These are phyloP conservation scores for Brassica cretica DNA, from an alignment of 345 rosid genomes.

Conservation along the genomic window DNA sequence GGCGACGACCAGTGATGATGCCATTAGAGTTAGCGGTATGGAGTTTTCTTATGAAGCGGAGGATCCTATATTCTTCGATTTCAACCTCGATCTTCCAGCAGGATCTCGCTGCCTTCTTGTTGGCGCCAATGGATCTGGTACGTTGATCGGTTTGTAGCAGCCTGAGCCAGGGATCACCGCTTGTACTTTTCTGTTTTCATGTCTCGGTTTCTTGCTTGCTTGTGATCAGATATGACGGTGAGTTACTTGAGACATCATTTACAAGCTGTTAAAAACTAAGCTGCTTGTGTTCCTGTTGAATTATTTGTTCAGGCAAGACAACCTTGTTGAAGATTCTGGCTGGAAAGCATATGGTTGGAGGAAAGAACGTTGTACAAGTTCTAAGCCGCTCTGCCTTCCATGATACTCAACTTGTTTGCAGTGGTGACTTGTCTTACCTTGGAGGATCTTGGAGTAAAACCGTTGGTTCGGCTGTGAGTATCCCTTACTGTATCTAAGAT, in stretches of 20 bases:
- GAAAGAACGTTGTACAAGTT: constrained; percentile 75
- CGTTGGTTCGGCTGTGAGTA: constrained; percentile 81
- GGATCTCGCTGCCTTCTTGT: constrained; percentile 92
- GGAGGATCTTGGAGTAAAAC: constrained; percentile 98
- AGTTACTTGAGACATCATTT: background rate
- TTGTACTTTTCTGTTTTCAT: background rate
- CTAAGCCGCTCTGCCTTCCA: constrained; percentile 82
- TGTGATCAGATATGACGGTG: background rate
- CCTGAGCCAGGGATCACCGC: background rate
- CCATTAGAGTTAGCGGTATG: constrained; percentile 69
- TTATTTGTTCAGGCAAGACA: constrained; percentile 63
- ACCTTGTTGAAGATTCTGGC: constrained; percentile 81
- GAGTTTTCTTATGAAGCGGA: constrained; percentile 69
- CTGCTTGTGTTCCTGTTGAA: background rate
- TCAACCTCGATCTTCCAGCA: constrained; percentile 58
- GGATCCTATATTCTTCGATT: constrained; percentile 67
- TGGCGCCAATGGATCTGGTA: constrained; percentile 97
- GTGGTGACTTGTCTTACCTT: constrained; percentile 81
- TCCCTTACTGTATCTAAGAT: background rate
- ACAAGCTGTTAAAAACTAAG: background rate
- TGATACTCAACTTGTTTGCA: constrained; percentile 80
- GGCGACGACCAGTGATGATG: constrained; percentile 34
- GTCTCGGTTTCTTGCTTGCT: background rate
- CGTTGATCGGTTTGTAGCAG: constrained; percentile 1
- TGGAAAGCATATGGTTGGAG: constrained; percentile 97